Base-by-base conservation (phyloP, 2,329 filamentous ascomycete genomes). In the Talaromyces sp. region DNA sequence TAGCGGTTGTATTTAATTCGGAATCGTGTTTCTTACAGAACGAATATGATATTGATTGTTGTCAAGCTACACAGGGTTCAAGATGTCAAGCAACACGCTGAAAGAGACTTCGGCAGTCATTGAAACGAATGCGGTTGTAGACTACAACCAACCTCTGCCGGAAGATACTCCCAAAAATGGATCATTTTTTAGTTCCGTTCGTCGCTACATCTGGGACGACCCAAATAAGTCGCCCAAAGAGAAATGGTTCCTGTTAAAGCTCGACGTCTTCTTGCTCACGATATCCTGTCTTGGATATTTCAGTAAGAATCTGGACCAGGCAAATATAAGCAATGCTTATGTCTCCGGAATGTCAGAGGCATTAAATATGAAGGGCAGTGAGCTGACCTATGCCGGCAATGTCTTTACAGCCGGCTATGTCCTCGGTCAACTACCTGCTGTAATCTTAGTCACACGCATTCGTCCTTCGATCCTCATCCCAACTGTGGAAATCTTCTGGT, bases 311-410 rank as follows among this genome's bases (percentile, higher is more conserved):
- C 76, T 83, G 6, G 81, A 83, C 66, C 73, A 76, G 63, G 80
- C 76, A 64, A 82, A 82, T 67, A 71, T 83, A 41, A 76, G 76
- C 59, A 84, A 83, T 69, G 82, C 82, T 1, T 84, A 83, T 63
- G 75, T 82, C 24, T 78, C 79, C 31, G 79, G 83, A 67, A 82
- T 84, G 82, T 68, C 75, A 59, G 76, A 84, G 64, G 77, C 84
- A 52, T 76, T 86, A 3, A 67, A 74, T 37, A 77, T 84, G 69
- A 74, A 78, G 49, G 72, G 77, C 56, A 76, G 83, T 67, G 73
- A 81, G 67, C 73, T 81, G 22, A 78, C 72, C n/a, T 82, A 78
- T 76, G 79, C 82, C 73, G 80, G 78, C 49, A 83, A 80, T 0
- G 81, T 76, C 66, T 83, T 81, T 69, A 78, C 71, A 50, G 74